Conservation (phyloP, 192 early-diverging fungal genomes). For the Phlyctochytrium bullatum region DNA sequence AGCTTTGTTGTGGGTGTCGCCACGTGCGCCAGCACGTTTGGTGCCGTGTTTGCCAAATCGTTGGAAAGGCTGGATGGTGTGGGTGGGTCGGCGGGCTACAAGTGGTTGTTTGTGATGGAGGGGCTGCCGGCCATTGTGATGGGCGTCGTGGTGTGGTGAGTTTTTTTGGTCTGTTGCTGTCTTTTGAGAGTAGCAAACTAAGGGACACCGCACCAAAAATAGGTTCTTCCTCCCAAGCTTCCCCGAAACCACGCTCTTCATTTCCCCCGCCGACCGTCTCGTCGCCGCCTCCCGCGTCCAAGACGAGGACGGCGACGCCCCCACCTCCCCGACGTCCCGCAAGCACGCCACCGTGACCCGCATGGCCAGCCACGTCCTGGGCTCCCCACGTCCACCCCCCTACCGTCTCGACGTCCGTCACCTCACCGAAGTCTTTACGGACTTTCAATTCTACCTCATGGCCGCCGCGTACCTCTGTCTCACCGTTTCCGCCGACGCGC, state of each 20-base stretch:
- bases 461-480: conserved; percentile 11
- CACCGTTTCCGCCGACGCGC: conserved; percentile 12
- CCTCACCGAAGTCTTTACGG: conserved; percentile 19
- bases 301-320: conserved; percentile 20
- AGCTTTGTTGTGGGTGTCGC: conserved; percentile 26
- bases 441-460: conserved; percentile 25
- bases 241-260: conserved; percentile 34
- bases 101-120: conserved; percentile 22
- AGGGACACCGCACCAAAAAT: too few relatives aligned
- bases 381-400: conserved; percentile 10
- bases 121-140: not conserved
- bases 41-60: conserved; percentile 24
- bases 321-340: not conserved
- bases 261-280: conserved; percentile 34
- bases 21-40: conserved; percentile 19
- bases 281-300: conserved; percentile 28
- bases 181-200: too few relatives aligned
- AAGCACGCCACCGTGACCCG: not conserved
- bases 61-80: conserved; percentile 14
- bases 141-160: not conserved
- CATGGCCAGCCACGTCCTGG: not conserved
- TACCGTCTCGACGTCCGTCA: conserved; percentile 22
- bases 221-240: conserved; percentile 28
- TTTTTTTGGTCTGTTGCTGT: not conserved
- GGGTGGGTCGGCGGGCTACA: conserved; percentile 21